These are phyloP conservation scores for Pisolithus albus DNA, from an alignment of 768 basidiomycete species.

Conservation along the genomic window DNA sequence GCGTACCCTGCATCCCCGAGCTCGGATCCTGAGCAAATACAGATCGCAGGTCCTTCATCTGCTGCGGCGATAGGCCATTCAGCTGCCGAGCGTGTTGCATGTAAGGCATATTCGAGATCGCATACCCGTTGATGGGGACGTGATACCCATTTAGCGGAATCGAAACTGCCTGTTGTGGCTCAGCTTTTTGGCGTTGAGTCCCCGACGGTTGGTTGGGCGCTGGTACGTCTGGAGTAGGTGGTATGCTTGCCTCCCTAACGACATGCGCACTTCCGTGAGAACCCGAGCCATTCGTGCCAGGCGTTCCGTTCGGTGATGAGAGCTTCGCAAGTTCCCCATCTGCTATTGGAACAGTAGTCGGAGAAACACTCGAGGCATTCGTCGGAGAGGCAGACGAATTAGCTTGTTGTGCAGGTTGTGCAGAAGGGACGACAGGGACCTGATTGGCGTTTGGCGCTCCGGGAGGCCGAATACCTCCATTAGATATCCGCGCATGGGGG, in stretches of 20 bases:
- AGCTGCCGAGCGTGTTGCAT: conserved; percentile 31
- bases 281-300: not conserved
- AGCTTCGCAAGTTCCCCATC: not conserved
- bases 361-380: not conserved
- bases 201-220: not conserved
- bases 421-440: not conserved
- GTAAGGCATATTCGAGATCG: conserved; percentile 29
- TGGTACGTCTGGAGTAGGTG: not conserved
- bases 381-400: not conserved
- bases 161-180: not conserved
- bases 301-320: not conserved
- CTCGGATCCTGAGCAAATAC: conserved; percentile 44
- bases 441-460: not conserved
- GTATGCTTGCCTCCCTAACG: not conserved
- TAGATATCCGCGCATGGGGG: conserved; percentile 54
- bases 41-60: conserved; percentile 54
- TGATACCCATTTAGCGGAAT: conserved; percentile 39
- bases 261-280: not conserved
- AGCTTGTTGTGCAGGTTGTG: not conserved
- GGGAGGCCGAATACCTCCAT: conserved; percentile 6
- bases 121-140: conserved; percentile 35
- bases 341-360: not conserved
- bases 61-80: conserved; percentile 45
- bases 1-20: conserved; percentile 26
- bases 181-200: conserved; percentile 15